Conservation (phyloP, 2,329 filamentous ascomycete species). For the Mycosphaerella arachidis region DNA sequence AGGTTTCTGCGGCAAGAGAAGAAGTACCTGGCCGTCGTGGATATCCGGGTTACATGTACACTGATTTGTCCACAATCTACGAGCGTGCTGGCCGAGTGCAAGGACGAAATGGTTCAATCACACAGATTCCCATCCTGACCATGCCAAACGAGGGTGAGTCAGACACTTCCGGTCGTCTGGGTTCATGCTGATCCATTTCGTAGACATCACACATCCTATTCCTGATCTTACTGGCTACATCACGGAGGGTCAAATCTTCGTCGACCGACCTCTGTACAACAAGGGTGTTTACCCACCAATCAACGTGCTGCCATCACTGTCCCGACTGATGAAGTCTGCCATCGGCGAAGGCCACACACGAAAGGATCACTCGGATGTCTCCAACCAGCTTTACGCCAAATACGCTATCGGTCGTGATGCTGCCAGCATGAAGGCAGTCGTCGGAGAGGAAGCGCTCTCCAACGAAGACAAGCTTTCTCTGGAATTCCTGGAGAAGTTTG, state of each 20-base stretch:
- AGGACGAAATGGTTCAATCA: constrained; percentile 96
- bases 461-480: constrained; percentile 95
- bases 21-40: constrained; percentile 98
- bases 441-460: constrained; percentile 94
- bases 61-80: constrained; percentile 99
- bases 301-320: constrained; percentile 95
- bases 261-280: constrained; percentile 90
- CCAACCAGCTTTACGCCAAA: constrained; percentile 98
- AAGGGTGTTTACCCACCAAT: constrained; percentile 98
- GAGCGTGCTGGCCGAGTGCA: constrained; percentile 96
- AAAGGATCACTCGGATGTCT: constrained; percentile 95
- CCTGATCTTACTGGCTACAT: constrained; percentile 99
- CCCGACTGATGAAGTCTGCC: constrained; percentile 99
- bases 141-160: constrained; percentile 90
- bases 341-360: constrained; percentile 97
- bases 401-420: constrained; percentile 98
- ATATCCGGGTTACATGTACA: constrained; percentile 99
- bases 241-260: constrained; percentile 96
- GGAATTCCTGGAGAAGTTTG: constrained; percentile 98
- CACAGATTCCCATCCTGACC: constrained; percentile 96
- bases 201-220: constrained; percentile 96
- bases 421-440: constrained; percentile 98
- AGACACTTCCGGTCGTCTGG: neutral
- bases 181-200: constrained; percentile 6
- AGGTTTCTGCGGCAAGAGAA: constrained; percentile 95